Conservation (phyloP, 2,329 filamentous ascomycete genomes). For the Fusarium pseudonygamai region DNA sequence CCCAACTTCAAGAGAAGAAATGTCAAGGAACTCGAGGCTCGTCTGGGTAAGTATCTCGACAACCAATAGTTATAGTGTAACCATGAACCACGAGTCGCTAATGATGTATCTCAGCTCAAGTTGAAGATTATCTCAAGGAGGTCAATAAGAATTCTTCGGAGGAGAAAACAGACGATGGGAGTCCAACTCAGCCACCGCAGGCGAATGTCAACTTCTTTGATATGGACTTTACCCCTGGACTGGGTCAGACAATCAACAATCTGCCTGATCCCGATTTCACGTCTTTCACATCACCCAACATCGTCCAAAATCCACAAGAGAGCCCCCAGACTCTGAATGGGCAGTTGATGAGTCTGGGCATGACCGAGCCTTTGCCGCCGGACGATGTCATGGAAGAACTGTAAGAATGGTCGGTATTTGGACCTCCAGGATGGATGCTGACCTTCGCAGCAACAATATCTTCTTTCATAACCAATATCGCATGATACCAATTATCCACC, state of each 20-base stretch:
- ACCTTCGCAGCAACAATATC: conserved; percentile 65
- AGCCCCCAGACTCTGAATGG: conserved; percentile 21
- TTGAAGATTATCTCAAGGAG: conserved; percentile 80
- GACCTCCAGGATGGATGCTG: neutral
- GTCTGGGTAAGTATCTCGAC: conserved; percentile 78
- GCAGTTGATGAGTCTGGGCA: conserved; percentile 76
- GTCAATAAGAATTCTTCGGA: conserved; percentile 56
- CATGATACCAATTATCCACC: conserved; percentile 80
- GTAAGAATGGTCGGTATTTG: conserved; percentile 57
- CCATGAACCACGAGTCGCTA: conserved; percentile 6
- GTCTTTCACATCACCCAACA: conserved; percentile 25
- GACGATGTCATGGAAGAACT: conserved; percentile 84
- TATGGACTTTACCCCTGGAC: conserved; percentile 10
- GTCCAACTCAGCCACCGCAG: conserved; percentile 28
- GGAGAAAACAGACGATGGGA: conserved; percentile 41
- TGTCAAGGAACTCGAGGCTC: conserved; percentile 88
- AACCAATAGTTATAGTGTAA: conserved; percentile 27
- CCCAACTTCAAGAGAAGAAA: conserved; percentile 88
- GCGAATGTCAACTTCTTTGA: conserved; percentile 15
- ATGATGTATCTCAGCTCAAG: conserved; percentile 68
- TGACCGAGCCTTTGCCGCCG: conserved; percentile 83
- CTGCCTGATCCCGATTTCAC: conserved; percentile 18
- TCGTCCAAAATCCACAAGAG: conserved; percentile 14
- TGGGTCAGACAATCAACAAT: neutral
- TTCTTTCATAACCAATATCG: conserved; percentile 82